A percentile compares a stretch with the other conserved stretches of the same genome.
Evolutionary conservation across 2,329 filamentous ascomycete genomes (phyloP).

Genomic region (Botrytis squamosa): DNA sequence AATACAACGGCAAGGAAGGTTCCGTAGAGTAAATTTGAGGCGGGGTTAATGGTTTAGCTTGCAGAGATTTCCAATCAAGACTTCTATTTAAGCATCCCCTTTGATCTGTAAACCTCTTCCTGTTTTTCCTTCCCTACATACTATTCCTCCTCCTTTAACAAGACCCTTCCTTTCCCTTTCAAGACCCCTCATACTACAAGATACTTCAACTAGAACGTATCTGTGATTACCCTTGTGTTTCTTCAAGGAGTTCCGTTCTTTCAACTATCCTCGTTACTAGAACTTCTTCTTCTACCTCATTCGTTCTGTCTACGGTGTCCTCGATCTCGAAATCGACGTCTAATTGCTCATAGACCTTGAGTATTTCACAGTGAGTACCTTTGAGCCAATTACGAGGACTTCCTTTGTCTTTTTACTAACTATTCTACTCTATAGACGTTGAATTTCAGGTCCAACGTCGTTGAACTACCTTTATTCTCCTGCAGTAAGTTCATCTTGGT

Average conservation of each 20-base stretch:
- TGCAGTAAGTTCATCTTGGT: neutral
- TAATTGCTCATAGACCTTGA: neutral
- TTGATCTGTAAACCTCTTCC: neutral
- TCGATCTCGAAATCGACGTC: neutral
- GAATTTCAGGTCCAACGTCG: neutral
- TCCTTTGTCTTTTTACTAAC: neutral
- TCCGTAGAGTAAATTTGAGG: neutral
- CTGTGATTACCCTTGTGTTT: neutral
- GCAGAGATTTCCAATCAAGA: neutral
- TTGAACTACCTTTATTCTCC: neutral
- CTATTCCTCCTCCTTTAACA: neutral
- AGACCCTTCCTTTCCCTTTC: neutral
- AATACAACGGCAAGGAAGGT: neutral
- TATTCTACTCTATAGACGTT: neutral
- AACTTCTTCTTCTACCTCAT: neutral
- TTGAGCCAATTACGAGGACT: neutral
- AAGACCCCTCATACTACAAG: neutral
- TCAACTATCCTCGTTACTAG: neutral
- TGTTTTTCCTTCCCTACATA: neutral
- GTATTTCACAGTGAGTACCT: neutral
- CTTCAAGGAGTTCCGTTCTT: neutral
- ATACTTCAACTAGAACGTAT: neutral
- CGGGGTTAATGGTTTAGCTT: neutral
- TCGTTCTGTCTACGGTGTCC: neutral
- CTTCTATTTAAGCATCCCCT: neutral